Percentiles rank a stretch among this genome's conserved stretches.
Evolutionary conservation across 495 filamentous ascomycete genomes (phyloP).

Genomic region (Jackrogersella minutella): DNA sequence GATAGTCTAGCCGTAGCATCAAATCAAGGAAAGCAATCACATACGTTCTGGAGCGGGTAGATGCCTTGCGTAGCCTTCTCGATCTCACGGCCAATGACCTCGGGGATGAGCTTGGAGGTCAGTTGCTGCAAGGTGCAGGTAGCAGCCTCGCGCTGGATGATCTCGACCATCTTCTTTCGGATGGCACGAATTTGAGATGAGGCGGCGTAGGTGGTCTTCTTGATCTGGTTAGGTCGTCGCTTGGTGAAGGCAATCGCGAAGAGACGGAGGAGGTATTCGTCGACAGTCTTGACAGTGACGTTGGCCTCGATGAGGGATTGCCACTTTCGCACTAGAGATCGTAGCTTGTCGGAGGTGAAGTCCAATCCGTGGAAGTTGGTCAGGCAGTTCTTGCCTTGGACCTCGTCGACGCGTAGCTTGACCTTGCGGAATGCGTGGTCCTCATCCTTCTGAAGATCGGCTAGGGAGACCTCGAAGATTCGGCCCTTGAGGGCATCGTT

Average conservation of each 20-base stretch:
- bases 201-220: slow-evolving; percentile 98
- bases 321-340: slow-evolving; percentile 99
- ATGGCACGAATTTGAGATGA: slow-evolving; percentile 96
- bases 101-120: slow-evolving; percentile 96
- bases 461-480: slow-evolving; percentile 98
- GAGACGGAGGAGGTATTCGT: slow-evolving; percentile 97
- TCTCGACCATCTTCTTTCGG: slow-evolving; percentile 99
- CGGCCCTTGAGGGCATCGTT: slow-evolving; percentile 98
- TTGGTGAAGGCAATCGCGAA: slow-evolving; percentile 99
- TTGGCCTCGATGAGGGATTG: slow-evolving; percentile 99
- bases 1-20: no score
- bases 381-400: slow-evolving; percentile 99
- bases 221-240: slow-evolving; percentile 97
- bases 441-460: slow-evolving; percentile 99
- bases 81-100: slow-evolving; percentile 99
- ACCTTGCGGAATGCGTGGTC: slow-evolving; percentile 99
- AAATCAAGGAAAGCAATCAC: slow-evolving; percentile 48
- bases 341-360: slow-evolving; percentile 99
- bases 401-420: slow-evolving; percentile 97
- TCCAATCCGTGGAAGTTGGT: slow-evolving; percentile 99
- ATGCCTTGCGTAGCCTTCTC: slow-evolving; percentile 99
- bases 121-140: slow-evolving; percentile 94
- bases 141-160: slow-evolving; percentile 93
- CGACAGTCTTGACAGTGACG: slow-evolving; percentile 98
- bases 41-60: slow-evolving; percentile 97